Conservation (phyloP, 805 yeast genomes). For the Debaryomyces maramus region DNA sequence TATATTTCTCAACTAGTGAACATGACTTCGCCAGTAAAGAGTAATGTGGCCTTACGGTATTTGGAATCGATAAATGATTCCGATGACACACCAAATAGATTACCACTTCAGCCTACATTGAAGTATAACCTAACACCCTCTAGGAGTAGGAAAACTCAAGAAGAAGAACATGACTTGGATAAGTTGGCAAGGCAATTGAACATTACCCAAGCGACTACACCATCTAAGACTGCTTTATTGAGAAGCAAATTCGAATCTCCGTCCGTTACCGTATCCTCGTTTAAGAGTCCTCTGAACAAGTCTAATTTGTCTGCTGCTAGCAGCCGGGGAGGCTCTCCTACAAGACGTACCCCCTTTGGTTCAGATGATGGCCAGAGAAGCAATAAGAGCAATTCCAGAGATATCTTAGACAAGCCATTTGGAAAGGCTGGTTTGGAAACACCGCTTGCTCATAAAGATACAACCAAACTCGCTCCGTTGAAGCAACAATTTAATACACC, state of each 20-base stretch:
- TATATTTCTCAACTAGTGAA: not conserved
- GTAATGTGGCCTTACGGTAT: constrained; percentile 35
- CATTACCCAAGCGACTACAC: constrained; percentile 24
- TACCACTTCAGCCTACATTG: constrained; percentile 32
- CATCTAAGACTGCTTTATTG: constrained; percentile 27
- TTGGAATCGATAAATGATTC: constrained; percentile 32
- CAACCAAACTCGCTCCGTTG: constrained; percentile 12
- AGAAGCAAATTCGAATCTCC: constrained; percentile 39
- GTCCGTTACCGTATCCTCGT: constrained; percentile 43
- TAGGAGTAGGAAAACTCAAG: constrained; percentile 9
- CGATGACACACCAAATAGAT: constrained; percentile 20
- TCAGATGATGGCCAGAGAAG: not conserved
- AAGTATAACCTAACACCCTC: constrained; percentile 22
- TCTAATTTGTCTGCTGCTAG: constrained; percentile 16
- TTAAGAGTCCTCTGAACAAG: constrained; percentile 32
- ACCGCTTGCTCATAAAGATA: not conserved
- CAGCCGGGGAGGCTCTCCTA: constrained; percentile 19
- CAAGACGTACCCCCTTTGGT: constrained; percentile 8
- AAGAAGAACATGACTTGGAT: constrained; percentile 34
- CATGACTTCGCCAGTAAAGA: constrained; percentile 21
- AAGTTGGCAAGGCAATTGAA: constrained; percentile 38
- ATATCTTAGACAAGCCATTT: not conserved
- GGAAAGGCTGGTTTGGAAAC: not conserved
- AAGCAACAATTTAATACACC: constrained; percentile 12
- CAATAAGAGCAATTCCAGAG: not conserved